A percentile compares a stretch with the other conserved stretches of the same genome.
These are phyloP conservation scores for Glycine tomentella DNA, from an alignment of 306 rosid genomes.

Conservation along the genomic window DNA sequence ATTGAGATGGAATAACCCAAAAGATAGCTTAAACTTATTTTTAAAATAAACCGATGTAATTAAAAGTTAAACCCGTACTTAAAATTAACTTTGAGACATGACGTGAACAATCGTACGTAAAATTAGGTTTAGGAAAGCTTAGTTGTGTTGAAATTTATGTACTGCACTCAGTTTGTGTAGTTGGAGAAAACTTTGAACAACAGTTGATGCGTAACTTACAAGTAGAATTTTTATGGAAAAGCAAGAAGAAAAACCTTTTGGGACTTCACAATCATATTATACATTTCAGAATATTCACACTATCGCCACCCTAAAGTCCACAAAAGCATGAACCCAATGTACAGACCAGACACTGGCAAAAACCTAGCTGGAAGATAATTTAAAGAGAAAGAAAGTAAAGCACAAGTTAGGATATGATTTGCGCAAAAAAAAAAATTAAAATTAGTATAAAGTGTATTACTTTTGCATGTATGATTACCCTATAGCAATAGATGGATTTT, in stretches of 20 bases:
- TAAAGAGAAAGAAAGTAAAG: constrained; percentile 10
- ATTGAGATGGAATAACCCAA: not conserved
- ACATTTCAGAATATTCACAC: not conserved
- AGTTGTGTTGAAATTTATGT: not conserved
- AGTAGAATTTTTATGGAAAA: too few species aligned
- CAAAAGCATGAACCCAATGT: not conserved
- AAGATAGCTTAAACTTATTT: not conserved
- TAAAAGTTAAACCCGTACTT: not conserved
- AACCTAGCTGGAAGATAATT: not conserved
- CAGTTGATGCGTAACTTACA: not conserved
- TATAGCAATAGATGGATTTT: constrained; percentile 14
- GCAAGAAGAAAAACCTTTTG: not conserved
- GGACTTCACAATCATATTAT: not conserved
- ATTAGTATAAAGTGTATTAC: not conserved
- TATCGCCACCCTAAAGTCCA: not conserved
- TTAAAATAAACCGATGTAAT: not conserved
- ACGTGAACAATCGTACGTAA: not conserved
- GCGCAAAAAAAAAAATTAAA: not conserved
- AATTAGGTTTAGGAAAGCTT: not conserved
- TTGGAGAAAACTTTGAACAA: not conserved
- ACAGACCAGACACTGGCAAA: constrained; percentile 7
- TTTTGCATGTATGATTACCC: constrained; percentile 21
- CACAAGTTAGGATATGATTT: not conserved
- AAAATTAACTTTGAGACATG: not conserved
- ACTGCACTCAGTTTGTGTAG: not conserved